Percentiles rank a stretch among this genome's conserved stretches.
Conservation (phyloP, 768 basidiomycete species). For the Pulveroboletus sp. region DNA sequence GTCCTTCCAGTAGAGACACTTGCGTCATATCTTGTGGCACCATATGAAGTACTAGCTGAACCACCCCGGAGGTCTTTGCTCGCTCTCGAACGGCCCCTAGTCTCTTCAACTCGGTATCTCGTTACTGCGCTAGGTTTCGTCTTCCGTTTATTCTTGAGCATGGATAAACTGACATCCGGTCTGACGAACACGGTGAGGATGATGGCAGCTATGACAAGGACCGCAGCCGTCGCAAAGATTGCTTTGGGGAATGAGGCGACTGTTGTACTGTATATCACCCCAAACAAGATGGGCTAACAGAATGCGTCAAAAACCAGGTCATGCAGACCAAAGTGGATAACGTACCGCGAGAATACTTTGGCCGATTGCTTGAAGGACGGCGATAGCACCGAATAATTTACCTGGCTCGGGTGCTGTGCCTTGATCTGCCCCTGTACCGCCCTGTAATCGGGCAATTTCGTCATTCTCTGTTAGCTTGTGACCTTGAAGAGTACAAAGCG, state of each 20-base stretch:
- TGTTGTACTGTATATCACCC: conserved; percentile 59
- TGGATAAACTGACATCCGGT: conserved; percentile 28
- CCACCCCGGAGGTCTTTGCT: conserved; percentile 41
- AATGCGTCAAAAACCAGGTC: conserved; percentile 8
- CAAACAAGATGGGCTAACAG: conserved; percentile 66
- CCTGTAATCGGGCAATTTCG: conserved; percentile 31
- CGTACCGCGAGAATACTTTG: conserved; percentile 56
- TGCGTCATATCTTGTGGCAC: conserved; percentile 7
- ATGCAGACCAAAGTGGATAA: conserved; percentile 1
- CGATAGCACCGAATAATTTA: conserved; percentile 68
- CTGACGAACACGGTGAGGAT: conserved; percentile 43
- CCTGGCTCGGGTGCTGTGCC: conserved; percentile 43
- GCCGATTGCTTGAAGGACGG: conserved; percentile 62
- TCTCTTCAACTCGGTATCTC: conserved; percentile 16
- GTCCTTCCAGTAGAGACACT: conserved; percentile 6
- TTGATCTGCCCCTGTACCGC: conserved; percentile 8
- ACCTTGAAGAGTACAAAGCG: conserved; percentile 57
- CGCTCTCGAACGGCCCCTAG: conserved; percentile 28
- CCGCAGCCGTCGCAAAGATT: conserved; percentile 61
- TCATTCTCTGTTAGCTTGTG: conserved; percentile 29
- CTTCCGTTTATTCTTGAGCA: conserved; percentile 12
- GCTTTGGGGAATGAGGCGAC: conserved; percentile 65
- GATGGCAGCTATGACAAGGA: conserved; percentile 51
- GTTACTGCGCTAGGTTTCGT: background rate
- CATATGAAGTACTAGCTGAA: conserved; percentile 23